Evolutionary conservation across 2,329 filamentous ascomycete genomes (phyloP).

Genomic region (Fusarium sp.): DNA sequence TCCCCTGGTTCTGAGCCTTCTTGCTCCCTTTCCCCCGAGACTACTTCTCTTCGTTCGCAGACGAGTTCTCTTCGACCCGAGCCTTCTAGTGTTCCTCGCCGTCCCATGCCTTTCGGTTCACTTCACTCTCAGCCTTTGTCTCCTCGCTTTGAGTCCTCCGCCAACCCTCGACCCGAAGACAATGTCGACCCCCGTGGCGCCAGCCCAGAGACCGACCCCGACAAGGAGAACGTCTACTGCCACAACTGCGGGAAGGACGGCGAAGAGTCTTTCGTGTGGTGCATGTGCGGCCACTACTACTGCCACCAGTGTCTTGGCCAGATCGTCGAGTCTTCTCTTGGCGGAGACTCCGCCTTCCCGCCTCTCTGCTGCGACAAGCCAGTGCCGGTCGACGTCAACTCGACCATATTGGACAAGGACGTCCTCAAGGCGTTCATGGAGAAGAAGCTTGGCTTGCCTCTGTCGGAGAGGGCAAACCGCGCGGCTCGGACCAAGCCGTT

Average conservation of each 20-base stretch:
- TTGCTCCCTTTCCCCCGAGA: neutral
- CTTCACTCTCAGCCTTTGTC: neutral
- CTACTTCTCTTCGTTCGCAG: neutral
- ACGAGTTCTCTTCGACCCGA: neutral
- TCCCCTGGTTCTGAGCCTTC: neutral
- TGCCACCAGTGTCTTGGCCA: slow-evolving; percentile 4
- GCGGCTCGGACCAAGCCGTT: neutral
- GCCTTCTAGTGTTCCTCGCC: no score
- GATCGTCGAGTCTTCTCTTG: slow-evolving; percentile 2
- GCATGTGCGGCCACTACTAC: slow-evolving; percentile 7
- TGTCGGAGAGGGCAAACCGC: neutral
- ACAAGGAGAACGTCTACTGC: neutral
- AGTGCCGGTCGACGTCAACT: slow-evolving; percentile 7
- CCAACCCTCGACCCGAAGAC: neutral
- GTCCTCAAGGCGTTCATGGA: neutral
- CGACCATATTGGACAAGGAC: neutral
- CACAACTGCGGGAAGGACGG: neutral
- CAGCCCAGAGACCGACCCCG: neutral
- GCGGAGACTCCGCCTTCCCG: neutral
- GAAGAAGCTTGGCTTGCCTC: neutral
- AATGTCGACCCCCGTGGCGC: neutral
- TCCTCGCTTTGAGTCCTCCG: neutral
- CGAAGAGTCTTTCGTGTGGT: neutral
- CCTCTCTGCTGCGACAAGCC: slow-evolving; percentile 1
- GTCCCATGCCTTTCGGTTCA: no score